These are phyloP conservation scores for Vitellaria paradoxa DNA, from an alignment of 179 eudicot species.

Conservation along the genomic window DNA sequence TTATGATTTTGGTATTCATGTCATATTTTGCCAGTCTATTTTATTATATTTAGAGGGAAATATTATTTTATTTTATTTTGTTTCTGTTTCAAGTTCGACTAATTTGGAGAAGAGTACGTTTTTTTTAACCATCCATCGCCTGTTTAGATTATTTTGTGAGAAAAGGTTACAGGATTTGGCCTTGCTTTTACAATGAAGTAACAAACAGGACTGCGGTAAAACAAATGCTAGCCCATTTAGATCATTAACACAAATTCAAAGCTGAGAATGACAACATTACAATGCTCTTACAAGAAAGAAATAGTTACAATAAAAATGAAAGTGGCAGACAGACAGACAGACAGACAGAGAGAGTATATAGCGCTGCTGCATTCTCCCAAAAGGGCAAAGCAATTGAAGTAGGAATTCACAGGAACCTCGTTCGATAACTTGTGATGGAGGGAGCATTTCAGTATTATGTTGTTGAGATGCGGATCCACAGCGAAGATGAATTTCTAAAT, in stretches of 20 bases:
- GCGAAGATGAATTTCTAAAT: background rate
- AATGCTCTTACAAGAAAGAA: background rate
- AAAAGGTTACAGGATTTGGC: no score
- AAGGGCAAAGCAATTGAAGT: background rate
- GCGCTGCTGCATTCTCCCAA: background rate
- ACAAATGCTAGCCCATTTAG: background rate
- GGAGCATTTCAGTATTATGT: slow-evolving; percentile 1
- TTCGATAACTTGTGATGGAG: background rate
- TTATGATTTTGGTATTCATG: no score
- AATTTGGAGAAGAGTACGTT: no score
- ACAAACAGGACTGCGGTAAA: no score
- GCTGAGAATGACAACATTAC: background rate
- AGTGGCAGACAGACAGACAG: background rate
- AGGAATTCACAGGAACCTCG: background rate
- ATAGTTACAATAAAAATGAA: background rate
- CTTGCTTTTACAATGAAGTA: no score
- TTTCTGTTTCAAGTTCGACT: no score
- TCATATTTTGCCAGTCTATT: no score
- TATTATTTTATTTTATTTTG: no score
- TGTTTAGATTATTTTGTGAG: no score
- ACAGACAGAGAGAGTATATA: background rate
- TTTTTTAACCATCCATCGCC: no score
- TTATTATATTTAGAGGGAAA: no score
- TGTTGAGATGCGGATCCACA: background rate
- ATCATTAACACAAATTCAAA: background rate